Evolutionary conservation across 768 basidiomycete species (phyloP), one percentile per base, ranked within the genome.

Genomic region (Steccherinum ochraceum): DNA sequence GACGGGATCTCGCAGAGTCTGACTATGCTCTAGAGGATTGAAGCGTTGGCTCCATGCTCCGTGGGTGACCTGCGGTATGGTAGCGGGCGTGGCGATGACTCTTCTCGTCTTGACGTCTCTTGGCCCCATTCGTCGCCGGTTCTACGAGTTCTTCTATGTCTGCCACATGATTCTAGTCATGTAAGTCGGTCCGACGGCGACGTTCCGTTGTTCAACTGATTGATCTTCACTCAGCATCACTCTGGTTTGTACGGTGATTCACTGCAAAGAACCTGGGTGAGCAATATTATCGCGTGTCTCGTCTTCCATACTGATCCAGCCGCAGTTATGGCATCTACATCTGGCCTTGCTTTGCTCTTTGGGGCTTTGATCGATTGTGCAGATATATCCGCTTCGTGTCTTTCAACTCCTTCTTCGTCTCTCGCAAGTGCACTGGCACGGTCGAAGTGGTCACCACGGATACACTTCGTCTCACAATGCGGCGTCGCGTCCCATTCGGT

Each of bases 261-360:
- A 35, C 16, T 35, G 30, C 30, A 7, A 35, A 7, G 30, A 35
- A 35, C 30, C 30, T 16, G 16, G 16, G 30, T 35, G 30, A 35
- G 30, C 30, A 35, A 35, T 16, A 35, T 16, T n/a, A n/a, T n/a
- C n/a, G n/a, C n/a, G n/a, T n/a, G n/a, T n/a, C n/a, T n/a, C n/a
- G n/a, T n/a, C n/a, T n/a, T n/a, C n/a, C n/a, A n/a, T n/a, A n/a
- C n/a, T n/a, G n/a, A n/a, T n/a, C n/a, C n/a, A n/a, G n/a, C n/a
- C n/a, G 16, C 16, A 35, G 30, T 16, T 35, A 35, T 35, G 30
- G 30, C 7, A 35, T 35, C 46, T 76, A 73, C 54, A 66, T 78
- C 46, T 77, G 74, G 75, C 73, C 76, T 13, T 67, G 67, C 18
- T 62, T 76, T 48, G 57, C 74, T 46, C 52, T 79, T 50, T 79